Percentiles rank a stretch among this genome's conserved stretches.
Conservation (phyloP, 169 alveolate genomes). For the Babesia ovata region DNA sequence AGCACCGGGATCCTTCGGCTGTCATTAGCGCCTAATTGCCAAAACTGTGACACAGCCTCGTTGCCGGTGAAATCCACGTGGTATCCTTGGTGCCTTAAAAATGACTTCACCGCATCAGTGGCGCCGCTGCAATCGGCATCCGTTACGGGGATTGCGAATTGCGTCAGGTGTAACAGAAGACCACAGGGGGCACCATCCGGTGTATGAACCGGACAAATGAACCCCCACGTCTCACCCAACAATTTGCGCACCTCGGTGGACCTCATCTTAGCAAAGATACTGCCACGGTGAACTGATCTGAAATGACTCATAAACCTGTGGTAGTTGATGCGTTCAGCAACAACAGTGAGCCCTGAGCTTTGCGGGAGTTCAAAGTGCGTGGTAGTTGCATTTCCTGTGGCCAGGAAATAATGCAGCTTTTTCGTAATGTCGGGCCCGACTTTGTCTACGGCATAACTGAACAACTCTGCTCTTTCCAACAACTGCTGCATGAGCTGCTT, state of each 20-base stretch:
- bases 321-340: constrained; percentile 97
- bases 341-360: constrained; percentile 96
- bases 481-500: constrained; percentile 32
- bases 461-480: constrained; percentile 36
- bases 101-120: constrained; percentile 45
- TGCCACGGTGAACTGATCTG: constrained; percentile 99
- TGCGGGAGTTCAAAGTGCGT: constrained; percentile 81
- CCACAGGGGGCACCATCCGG: constrained; percentile 99
- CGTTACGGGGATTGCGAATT: constrained; percentile 73
- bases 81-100: constrained; percentile 42
- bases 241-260: constrained; percentile 95
- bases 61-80: constrained; percentile 39
- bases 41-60: constrained; percentile 14
- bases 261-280: constrained; percentile 95
- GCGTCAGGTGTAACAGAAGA: constrained; percentile 93
- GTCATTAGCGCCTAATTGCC: not conserved
- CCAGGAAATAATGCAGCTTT: constrained; percentile 86
- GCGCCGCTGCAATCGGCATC: constrained; percentile 45
- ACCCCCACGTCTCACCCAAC: constrained; percentile 99
- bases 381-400: constrained; percentile 93
- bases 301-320: constrained; percentile 96
- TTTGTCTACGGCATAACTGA: constrained; percentile 63
- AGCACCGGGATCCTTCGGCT: constrained; percentile 40
- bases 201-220: constrained; percentile 99
- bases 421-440: constrained; percentile 63